These are phyloP conservation scores for Mollisia scopiformis DNA, from an alignment of 2,329 filamentous ascomycete genomes.

Conservation along the genomic window DNA sequence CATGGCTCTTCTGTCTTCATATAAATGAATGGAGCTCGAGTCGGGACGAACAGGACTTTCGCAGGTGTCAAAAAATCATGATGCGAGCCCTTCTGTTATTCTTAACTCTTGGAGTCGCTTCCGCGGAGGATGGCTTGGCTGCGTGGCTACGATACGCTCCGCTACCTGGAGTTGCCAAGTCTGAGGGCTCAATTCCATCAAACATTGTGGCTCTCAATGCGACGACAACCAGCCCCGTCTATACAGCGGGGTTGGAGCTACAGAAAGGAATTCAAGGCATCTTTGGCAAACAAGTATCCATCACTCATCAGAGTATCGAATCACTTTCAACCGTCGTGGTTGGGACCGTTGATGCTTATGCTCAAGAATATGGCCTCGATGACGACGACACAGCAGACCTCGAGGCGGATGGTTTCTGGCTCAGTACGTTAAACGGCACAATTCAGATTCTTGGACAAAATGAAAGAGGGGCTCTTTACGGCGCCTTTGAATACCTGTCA, in stretches of 20 bases:
- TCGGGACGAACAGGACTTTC: not conserved
- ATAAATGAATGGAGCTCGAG: not conserved
- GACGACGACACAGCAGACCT: conserved; percentile 43
- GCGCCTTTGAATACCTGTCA: conserved; percentile 69
- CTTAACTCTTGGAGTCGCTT: not conserved
- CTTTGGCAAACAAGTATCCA: conserved; percentile 49
- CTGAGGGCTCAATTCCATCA: conserved; percentile 44
- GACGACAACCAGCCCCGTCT: conserved; percentile 57
- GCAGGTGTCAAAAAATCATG: not conserved
- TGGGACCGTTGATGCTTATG: conserved; percentile 50
- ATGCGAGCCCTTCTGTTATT: not conserved
- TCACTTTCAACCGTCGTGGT: conserved; percentile 44
- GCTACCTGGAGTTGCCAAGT: conserved; percentile 44
- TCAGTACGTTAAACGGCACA: conserved; percentile 48
- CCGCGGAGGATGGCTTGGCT: conserved; percentile 61
- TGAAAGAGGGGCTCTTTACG: conserved; percentile 69
- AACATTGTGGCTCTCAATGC: conserved; percentile 57
- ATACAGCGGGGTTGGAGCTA: conserved; percentile 61
- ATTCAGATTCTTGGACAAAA: conserved; percentile 67
- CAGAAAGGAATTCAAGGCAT: conserved; percentile 60
- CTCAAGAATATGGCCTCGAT: conserved; percentile 38
- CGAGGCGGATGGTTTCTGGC: conserved; percentile 62
- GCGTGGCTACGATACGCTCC: conserved; percentile 69
- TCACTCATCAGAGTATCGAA: conserved; percentile 30
- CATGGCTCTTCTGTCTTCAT: not conserved